A percentile compares a stretch with the other conserved stretches of the same genome.
phyloP scores from a whole-genome alignment of 1,284 basidiomycete species.

The Ustilago nuda region DNA sequence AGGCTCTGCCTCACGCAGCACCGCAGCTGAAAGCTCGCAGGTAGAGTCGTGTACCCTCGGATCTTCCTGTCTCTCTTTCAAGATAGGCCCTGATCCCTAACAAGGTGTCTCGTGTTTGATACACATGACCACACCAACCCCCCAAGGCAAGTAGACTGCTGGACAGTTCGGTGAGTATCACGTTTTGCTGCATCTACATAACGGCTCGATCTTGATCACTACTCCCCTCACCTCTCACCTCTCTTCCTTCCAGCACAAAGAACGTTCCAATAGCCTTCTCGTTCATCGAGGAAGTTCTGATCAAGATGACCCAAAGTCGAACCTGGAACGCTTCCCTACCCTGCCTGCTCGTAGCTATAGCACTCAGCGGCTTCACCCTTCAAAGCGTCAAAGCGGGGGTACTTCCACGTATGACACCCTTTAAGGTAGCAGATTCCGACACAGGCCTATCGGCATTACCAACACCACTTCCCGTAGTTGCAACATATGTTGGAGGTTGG shows the following conservation, averaged over 20 bases:
- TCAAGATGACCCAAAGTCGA: slow-evolving; percentile 8
- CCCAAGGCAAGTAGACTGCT: background rate
- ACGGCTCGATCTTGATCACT: background rate
- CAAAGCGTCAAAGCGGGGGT: slow-evolving; percentile 11
- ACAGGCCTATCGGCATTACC: background rate
- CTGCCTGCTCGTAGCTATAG: slow-evolving; percentile 6
- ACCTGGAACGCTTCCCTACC: slow-evolving; percentile 8
- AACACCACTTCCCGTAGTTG: slow-evolving; percentile 19
- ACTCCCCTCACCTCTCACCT: background rate
- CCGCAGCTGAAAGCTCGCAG: slow-evolving; percentile 16
- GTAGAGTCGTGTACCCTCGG: slow-evolving; percentile 13
- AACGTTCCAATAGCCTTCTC: background rate
- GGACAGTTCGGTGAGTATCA: slow-evolving; percentile 28
- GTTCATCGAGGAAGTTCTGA: background rate
- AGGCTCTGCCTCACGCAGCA: background rate
- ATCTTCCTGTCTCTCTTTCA: background rate
- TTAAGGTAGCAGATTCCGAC: slow-evolving; percentile 8
- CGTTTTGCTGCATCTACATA: background rate
- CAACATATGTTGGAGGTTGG: background rate
- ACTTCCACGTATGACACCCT: slow-evolving; percentile 14
- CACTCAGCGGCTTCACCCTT: background rate
- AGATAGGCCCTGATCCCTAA: slow-evolving; percentile 6
- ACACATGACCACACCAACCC: background rate
- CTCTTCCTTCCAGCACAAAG: background rate
- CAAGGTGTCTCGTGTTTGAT: slow-evolving; percentile 8